Evolutionary conservation across 306 rosid genomes (phyloP), one percentile per base, ranked within the genome.

Genomic region (Dalbergia cultrata): DNA sequence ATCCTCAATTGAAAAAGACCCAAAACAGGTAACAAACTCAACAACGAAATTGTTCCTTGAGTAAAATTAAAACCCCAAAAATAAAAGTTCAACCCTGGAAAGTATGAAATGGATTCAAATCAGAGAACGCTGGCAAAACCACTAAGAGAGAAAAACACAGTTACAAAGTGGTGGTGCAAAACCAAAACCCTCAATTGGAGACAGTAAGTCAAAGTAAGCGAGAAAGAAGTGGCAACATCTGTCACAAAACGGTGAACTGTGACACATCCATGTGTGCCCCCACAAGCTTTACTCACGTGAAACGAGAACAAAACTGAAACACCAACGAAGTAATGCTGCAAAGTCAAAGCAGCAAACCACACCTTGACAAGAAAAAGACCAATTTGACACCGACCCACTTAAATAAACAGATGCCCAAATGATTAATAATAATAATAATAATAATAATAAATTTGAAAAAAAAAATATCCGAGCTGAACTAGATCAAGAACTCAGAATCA

Each of bases 281-380:
- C 82, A 76, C 26, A 62, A 79, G 67, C 85, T 47, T 58, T 22
- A 63, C 82, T 43, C 77, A 22, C 81, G 14, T 52, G 80, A 80
- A 74, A 59, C 34, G 60, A 58, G 80, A 73, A 71, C 22, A 60
- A 17, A 67, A 47, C 16, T 47, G 53, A 13, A 33, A 73, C 61
- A 78, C 76, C 41, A 57, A 87, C 14, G 12, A 72, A 84, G 10
- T 39, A 37, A 67, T 39, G 72, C 70, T 71, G 7, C 16, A 47
- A 81, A 88, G 88, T 86, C 88, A 83, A 81, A 83, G 84, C 69
- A 70, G 17, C 47, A 2, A 7, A 3, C 3, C 85, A 26, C 49
- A 81, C 52, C 78, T 81, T 78, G 81, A 78, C 78, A 82, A n/a
- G 69, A 34, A 70, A 74, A 43, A 52, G 81, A 83, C 85, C 33